A percentile compares a stretch with the other conserved stretches of the same genome.
phyloP scores from a whole-genome alignment of 1,284 basidiomycete genomes.

The Malassezia furfur region DNA sequence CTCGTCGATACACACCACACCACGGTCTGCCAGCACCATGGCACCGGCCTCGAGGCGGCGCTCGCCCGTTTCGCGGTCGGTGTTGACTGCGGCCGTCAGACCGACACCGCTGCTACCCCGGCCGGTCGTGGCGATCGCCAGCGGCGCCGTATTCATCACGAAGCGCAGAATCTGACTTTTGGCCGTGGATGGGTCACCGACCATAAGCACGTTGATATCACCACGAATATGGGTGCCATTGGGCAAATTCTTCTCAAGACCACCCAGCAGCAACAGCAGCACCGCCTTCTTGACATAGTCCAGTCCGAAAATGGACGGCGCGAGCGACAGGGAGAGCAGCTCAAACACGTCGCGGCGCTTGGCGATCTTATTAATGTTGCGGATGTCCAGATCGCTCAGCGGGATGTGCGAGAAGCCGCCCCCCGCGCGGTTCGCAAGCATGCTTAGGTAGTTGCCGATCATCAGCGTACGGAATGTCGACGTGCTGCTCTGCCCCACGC shows the following conservation, averaged over 20 bases:
- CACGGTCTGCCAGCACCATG: slow-evolving; percentile 98
- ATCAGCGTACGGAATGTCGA: slow-evolving; percentile 79
- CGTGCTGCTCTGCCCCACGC: slow-evolving; percentile 60
- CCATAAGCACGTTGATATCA: slow-evolving; percentile 99
- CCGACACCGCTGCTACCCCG: slow-evolving; percentile 95
- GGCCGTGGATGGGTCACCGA: slow-evolving; percentile 94
- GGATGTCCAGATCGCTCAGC: slow-evolving; percentile 87
- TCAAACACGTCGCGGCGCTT: slow-evolving; percentile 73
- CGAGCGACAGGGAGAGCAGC: slow-evolving; percentile 84
- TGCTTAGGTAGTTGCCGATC: slow-evolving; percentile 87
- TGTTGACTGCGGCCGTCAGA: slow-evolving; percentile 98
- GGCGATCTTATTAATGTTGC: slow-evolving; percentile 87
- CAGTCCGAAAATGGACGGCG: slow-evolving; percentile 93
- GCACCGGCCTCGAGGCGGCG: slow-evolving; percentile 92
- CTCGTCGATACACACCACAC: slow-evolving; percentile 98
- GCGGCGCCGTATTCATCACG: slow-evolving; percentile 86
- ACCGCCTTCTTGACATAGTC: slow-evolving; percentile 93
- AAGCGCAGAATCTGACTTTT: slow-evolving; percentile 96
- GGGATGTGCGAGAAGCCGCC: slow-evolving; percentile 89
- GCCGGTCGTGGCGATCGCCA: slow-evolving; percentile 96
- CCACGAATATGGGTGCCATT: slow-evolving; percentile 99
- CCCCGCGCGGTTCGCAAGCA: slow-evolving; percentile 91
- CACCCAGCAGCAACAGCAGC: slow-evolving; percentile 81
- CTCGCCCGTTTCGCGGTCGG: slow-evolving; percentile 89
- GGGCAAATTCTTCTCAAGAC: slow-evolving; percentile 91